Conservation (phyloP, 257 asterid species). For the Fraxinus pennsylvanica region DNA sequence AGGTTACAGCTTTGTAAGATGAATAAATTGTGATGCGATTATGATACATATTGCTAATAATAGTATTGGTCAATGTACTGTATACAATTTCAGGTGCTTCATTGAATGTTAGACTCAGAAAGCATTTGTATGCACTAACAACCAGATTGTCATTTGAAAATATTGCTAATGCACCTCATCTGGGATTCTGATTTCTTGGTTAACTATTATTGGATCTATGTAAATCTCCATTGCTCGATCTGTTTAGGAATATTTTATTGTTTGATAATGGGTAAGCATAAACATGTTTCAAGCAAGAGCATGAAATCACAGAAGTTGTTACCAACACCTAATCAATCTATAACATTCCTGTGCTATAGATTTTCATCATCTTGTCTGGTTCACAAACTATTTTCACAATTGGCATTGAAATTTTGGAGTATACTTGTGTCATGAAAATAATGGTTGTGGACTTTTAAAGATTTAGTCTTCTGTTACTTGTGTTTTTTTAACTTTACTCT, state of each 20-base stretch:
- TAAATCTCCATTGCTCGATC: background rate
- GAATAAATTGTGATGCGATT: background rate
- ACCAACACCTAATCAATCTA: background rate
- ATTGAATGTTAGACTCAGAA: background rate
- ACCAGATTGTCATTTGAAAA: too few relatives aligned
- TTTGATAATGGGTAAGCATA: background rate
- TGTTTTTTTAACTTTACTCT: slow-evolving; percentile 4
- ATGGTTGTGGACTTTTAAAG: background rate
- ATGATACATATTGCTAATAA: background rate
- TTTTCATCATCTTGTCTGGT: background rate
- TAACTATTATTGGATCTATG: background rate
- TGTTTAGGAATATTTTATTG: background rate
- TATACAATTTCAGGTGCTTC: background rate
- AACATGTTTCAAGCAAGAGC: too few relatives aligned
- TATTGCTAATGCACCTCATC: too few relatives aligned
- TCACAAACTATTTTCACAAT: background rate
- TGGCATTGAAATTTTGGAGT: background rate
- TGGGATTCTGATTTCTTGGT: background rate
- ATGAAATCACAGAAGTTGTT: background rate
- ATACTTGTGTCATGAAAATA: background rate
- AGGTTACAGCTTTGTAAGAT: background rate
- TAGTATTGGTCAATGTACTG: background rate
- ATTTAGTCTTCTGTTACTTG: background rate
- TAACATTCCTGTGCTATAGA: background rate
- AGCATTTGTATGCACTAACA: background rate